Percentiles rank a stretch among this genome's conserved stretches.
Conservation (phyloP, 2,329 filamentous ascomycete genomes). For the Nemania sp. region DNA sequence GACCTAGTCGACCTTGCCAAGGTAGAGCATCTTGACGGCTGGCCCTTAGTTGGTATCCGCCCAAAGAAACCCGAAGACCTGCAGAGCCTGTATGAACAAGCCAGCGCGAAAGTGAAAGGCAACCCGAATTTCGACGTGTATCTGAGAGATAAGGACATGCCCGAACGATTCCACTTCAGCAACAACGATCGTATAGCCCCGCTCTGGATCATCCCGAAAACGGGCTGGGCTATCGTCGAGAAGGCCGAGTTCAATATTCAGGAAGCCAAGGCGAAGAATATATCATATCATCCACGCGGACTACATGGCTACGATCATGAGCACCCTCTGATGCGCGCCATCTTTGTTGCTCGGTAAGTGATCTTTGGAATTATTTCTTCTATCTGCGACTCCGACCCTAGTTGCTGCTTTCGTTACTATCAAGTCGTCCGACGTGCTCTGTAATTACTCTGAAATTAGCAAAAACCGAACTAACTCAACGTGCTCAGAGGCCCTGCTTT, state of each 20-base stretch:
- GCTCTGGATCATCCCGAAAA: conserved; percentile 89
- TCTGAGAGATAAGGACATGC: conserved; percentile 85
- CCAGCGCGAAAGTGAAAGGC: conserved; percentile 58
- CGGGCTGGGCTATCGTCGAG: conserved; percentile 89
- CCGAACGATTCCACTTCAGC: conserved; percentile 86
- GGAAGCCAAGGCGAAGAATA: conserved; percentile 63
- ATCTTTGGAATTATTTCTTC: background rate
- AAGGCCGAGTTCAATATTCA: conserved; percentile 77
- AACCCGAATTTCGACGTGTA: conserved; percentile 83
- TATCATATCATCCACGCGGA: conserved; percentile 77
- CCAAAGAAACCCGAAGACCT: conserved; percentile 72
- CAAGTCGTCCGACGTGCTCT: no score
- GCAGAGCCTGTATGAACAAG: conserved; percentile 65
- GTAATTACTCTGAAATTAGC: no score
- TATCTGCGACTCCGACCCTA: no score
- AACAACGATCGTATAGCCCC: conserved; percentile 89
- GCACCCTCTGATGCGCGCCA: conserved; percentile 92
- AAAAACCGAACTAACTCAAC: background rate
- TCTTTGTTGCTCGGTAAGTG: conserved; percentile 74
- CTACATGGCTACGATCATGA: conserved; percentile 95
- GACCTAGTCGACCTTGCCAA: conserved; percentile 78
- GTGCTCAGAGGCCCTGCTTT: conserved; percentile 74
- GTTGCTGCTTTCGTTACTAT: no score
- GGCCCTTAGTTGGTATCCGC: conserved; percentile 88
- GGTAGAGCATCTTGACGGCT: conserved; percentile 86